A percentile compares a stretch with the other conserved stretches of the same genome.
phyloP scores from a whole-genome alignment of 129 eudicot species.

The carrot (Daucus carota) region DNA sequence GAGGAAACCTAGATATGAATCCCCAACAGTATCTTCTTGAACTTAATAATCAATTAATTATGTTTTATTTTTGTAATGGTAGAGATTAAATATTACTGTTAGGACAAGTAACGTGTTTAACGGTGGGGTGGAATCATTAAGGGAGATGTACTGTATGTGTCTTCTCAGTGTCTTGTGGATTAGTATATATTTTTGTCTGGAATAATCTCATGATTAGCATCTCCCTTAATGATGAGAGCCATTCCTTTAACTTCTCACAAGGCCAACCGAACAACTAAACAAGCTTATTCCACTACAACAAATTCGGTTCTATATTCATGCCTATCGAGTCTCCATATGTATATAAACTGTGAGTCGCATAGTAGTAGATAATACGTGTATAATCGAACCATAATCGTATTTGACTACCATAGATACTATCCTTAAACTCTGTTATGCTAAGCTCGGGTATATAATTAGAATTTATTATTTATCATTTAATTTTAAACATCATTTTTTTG shows the following conservation, averaged over 20 bases:
- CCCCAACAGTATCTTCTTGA: neutral
- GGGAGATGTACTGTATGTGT: constrained; percentile 9
- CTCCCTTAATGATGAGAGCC: neutral
- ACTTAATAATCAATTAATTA: neutral
- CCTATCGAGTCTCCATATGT: too few relatives aligned
- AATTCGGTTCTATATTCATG: neutral
- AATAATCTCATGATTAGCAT: constrained; percentile 29
- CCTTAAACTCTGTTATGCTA: too few relatives aligned
- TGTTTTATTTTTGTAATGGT: neutral
- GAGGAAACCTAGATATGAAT: neutral
- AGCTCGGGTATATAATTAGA: too few relatives aligned
- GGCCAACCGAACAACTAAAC: neutral
- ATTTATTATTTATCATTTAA: too few relatives aligned
- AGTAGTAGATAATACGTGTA: too few relatives aligned
- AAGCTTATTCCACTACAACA: too few relatives aligned
- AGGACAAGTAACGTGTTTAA: constrained; percentile 10
- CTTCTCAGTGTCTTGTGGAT: constrained; percentile 12
- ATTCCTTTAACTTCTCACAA: neutral
- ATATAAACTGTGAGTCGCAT: too few relatives aligned
- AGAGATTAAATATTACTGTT: neutral
- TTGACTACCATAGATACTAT: too few relatives aligned
- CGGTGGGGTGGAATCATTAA: constrained; percentile 14
- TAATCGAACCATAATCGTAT: too few relatives aligned
- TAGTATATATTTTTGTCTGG: constrained; percentile 14
- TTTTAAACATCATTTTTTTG: too few relatives aligned